Evolutionary conservation across 139 green algal species (phyloP).

Genomic region (Marvania coccoides): DNA sequence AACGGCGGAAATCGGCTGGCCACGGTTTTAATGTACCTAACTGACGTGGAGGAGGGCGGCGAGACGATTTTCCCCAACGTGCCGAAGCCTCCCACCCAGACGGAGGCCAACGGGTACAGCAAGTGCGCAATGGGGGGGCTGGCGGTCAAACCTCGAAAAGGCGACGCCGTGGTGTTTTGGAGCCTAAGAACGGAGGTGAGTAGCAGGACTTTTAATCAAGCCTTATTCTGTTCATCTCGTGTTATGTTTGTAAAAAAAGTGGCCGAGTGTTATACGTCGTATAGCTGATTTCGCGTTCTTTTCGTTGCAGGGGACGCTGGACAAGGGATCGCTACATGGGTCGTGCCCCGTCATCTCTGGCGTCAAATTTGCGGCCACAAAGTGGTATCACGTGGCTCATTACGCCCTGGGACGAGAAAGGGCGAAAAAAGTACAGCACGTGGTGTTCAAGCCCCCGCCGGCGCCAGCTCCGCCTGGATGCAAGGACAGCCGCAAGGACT

Average conservation of each 20-base stretch:
- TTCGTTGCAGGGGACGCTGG: too few species aligned
- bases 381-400: slow-evolving; percentile 36
- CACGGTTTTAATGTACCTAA: slow-evolving; percentile 77
- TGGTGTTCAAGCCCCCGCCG: slow-evolving; percentile 16
- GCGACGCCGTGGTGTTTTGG: slow-evolving; percentile 48
- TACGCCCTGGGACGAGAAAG: slow-evolving; percentile 24
- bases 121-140: slow-evolving; percentile 35
- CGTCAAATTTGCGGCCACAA: slow-evolving; percentile 46
- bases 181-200: slow-evolving; percentile 48
- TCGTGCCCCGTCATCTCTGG: slow-evolving; percentile 41
- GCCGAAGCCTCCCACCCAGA: slow-evolving; percentile 3
- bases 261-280: too few species aligned
- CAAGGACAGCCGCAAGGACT: slow-evolving; percentile 2
- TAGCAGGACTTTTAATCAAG: too few species aligned
- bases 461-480: slow-evolving; percentile 25
- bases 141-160: slow-evolving; percentile 25
- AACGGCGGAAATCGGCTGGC: slow-evolving; percentile 65
- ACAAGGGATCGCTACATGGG: slow-evolving; percentile 53
- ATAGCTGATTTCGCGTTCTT: too few species aligned
- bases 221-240: too few species aligned
- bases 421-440: slow-evolving; percentile 18
- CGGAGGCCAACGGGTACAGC: slow-evolving; percentile 14
- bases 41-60: slow-evolving; percentile 28
- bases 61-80: slow-evolving; percentile 47
- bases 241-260: too few species aligned